Conservation (phyloP, 371 early-diverging fungal genomes). For the Syncephalastrum racemosum region DNA sequence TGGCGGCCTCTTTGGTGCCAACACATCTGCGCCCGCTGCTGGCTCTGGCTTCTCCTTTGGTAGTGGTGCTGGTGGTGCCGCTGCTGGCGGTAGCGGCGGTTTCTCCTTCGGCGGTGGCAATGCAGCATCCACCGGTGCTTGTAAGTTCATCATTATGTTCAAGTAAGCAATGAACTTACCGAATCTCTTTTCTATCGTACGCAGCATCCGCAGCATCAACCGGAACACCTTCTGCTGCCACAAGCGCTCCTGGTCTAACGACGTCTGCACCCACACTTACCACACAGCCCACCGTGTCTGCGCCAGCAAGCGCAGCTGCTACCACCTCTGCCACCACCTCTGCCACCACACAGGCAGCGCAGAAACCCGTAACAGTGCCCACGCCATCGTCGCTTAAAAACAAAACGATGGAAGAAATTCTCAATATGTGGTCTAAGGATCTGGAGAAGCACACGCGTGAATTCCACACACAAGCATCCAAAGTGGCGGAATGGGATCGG, state of each 20-base stretch:
- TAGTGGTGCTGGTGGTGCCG: neutral
- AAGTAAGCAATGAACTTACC: too few relatives aligned
- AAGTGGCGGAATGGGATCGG: constrained; percentile 86
- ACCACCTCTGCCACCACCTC: constrained; percentile 17
- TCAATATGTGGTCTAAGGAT: constrained; percentile 84
- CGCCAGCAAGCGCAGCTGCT: constrained; percentile 23
- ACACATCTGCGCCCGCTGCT: constrained; percentile 8
- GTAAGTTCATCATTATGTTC: too few relatives aligned
- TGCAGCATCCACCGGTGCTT: neutral
- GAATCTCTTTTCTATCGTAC: too few relatives aligned
- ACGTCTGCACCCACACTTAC: constrained; percentile 17
- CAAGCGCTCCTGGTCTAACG: constrained; percentile 11
- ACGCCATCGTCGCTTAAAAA: constrained; percentile 69
- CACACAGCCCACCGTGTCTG: constrained; percentile 19
- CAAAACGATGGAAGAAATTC: constrained; percentile 85
- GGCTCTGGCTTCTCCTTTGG: neutral
- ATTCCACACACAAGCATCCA: constrained; percentile 84
- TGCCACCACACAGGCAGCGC: constrained; percentile 16
- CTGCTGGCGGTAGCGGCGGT: constrained; percentile 5
- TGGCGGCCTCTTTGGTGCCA: constrained; percentile 3
- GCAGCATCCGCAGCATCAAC: constrained; percentile 3
- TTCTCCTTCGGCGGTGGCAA: constrained; percentile 14
- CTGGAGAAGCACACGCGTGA: constrained; percentile 75
- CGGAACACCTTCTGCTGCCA: constrained; percentile 11
- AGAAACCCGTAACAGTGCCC: constrained; percentile 33